phyloP scores from a whole-genome alignment of 176 grass and related monocot genomes.

The Elymus sibiricus region DNA sequence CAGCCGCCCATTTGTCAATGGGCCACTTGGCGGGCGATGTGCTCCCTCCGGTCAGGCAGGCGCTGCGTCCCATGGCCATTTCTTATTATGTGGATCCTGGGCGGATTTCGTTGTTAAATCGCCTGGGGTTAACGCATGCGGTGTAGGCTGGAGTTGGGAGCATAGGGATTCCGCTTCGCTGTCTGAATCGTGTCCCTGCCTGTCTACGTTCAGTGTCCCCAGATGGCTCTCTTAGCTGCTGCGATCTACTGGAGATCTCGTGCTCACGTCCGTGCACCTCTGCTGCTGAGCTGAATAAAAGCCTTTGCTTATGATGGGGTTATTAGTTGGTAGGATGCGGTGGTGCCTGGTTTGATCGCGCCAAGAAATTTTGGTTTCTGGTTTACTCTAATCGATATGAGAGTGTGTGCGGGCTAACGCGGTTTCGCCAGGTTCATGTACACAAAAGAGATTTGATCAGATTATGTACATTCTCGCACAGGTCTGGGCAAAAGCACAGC shows the following conservation, averaged over 20 bases:
- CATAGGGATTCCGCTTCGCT: constrained; percentile 36
- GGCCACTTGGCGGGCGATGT: constrained; percentile 10
- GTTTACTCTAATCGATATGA: neutral
- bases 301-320: neutral
- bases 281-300: neutral
- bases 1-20: constrained; percentile 1
- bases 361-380: neutral
- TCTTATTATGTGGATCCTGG: neutral
- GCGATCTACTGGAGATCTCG: constrained; percentile 31
- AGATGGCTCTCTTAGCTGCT: neutral
- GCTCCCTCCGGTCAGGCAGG: constrained; percentile 25
- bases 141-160: neutral
- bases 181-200: neutral
- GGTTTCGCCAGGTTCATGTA: neutral
- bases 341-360: neutral
- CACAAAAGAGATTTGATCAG: neutral
- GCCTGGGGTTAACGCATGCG: neutral
- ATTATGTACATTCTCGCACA: too few relatives aligned
- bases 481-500: too few relatives aligned
- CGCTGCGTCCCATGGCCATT: neutral
- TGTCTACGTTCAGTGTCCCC: constrained; percentile 31
- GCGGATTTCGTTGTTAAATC: neutral
- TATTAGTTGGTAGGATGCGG: neutral
- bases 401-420: neutral
- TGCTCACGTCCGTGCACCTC: neutral